These are phyloP conservation scores for Phialophora macrospora DNA, from an alignment of 2,329 filamentous ascomycete species.

Conservation along the genomic window DNA sequence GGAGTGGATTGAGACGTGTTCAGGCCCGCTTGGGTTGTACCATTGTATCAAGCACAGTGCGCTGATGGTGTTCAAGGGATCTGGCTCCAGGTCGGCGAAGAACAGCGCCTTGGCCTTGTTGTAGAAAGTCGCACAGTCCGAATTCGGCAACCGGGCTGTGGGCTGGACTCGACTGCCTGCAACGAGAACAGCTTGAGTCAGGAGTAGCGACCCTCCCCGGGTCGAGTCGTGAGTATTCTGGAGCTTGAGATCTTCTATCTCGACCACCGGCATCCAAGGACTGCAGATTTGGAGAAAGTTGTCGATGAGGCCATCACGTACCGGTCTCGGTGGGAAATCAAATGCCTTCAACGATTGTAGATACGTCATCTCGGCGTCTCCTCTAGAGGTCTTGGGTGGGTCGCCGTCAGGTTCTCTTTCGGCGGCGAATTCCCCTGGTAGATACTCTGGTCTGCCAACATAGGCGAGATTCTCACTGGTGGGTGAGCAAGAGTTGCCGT, in stretches of 20 bases:
- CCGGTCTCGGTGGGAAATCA: slow-evolving; percentile 25
- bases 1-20: slow-evolving; percentile 25
- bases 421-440: background rate
- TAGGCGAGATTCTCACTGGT: slow-evolving; percentile 5
- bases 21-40: slow-evolving; percentile 28
- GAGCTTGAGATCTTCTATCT: too few species aligned
- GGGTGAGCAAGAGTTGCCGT: slow-evolving; percentile 7
- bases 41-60: slow-evolving; percentile 22
- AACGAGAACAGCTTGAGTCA: too few species aligned
- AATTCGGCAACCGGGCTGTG: slow-evolving; percentile 15
- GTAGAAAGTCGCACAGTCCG: slow-evolving; percentile 23
- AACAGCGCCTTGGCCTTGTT: slow-evolving; percentile 25
- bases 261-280: slow-evolving; percentile 34
- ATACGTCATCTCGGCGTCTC: slow-evolving; percentile 7
- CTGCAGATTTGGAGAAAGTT: slow-evolving; percentile 43
- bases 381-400: background rate
- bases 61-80: slow-evolving; percentile 24
- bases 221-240: too few species aligned
- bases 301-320: slow-evolving; percentile 24
- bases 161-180: too few species aligned
- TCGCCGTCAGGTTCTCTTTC: background rate
- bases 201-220: too few species aligned
- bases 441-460: slow-evolving; percentile 10
- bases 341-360: slow-evolving; percentile 22
- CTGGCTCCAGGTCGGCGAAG: slow-evolving; percentile 23